Percentiles rank a stretch among this genome's conserved stretches.
Evolutionary conservation across 805 yeast species (phyloP).

Genomic region (Citeromyces matritensis): DNA sequence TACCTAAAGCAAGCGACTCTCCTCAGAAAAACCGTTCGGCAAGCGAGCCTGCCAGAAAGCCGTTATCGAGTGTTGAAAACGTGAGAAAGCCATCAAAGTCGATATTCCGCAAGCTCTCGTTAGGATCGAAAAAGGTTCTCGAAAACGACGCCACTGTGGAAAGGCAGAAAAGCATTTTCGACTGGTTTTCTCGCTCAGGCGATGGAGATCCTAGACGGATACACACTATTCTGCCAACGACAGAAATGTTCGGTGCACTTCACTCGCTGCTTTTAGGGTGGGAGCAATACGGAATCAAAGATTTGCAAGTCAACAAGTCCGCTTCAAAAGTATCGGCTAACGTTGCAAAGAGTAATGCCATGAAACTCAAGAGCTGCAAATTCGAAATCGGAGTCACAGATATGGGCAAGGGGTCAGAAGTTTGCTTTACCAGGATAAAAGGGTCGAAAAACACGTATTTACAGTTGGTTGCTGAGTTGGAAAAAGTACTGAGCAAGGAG

Average conservation of each 20-base stretch:
- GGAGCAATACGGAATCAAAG: conserved; percentile 56
- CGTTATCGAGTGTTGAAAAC: not conserved
- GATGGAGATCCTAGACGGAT: conserved; percentile 12
- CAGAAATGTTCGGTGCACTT: conserved; percentile 51
- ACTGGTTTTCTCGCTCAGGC: conserved; percentile 23
- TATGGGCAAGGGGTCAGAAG: conserved; percentile 26
- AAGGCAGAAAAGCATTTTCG: conserved; percentile 9
- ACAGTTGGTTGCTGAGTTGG: conserved; percentile 46
- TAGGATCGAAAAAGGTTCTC: conserved; percentile 24
- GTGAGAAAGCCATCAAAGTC: conserved; percentile 19
- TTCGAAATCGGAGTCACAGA: conserved; percentile 35
- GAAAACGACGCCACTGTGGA: conserved; percentile 2
- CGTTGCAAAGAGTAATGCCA: conserved; percentile 42
- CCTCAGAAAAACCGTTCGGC: not conserved
- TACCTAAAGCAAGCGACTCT: not conserved
- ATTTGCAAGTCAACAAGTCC: conserved; percentile 28
- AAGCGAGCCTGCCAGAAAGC: not conserved
- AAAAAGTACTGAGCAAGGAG: conserved; percentile 50
- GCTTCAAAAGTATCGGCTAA: conserved; percentile 39
- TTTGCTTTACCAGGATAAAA: conserved; percentile 44
- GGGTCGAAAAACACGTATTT: conserved; percentile 53
- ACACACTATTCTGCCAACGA: conserved; percentile 18
- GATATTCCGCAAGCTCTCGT: conserved; percentile 32
- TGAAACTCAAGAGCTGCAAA: conserved; percentile 48
- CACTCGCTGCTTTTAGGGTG: conserved; percentile 48